phyloP scores from a whole-genome alignment of 1,139 yeast species.

The Chernovozyma aurita region DNA sequence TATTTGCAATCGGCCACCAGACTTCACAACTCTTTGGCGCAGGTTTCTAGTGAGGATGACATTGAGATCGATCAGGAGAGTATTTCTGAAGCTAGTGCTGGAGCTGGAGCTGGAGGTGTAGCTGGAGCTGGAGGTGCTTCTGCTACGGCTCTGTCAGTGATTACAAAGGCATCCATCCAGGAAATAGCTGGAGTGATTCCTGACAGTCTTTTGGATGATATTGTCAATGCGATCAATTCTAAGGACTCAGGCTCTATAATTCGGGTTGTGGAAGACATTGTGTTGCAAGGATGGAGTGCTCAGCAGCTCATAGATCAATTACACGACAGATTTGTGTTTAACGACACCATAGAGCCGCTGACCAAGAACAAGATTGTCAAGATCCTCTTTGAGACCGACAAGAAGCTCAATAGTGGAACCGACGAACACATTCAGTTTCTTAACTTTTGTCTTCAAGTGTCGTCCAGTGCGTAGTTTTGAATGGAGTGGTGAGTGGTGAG shows the following conservation, averaged over 20 bases:
- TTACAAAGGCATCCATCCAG: constrained; percentile 45
- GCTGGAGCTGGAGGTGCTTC: too few relatives aligned
- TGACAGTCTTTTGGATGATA: constrained; percentile 38
- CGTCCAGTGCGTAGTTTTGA: constrained; percentile 14
- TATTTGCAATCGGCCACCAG: constrained; percentile 84
- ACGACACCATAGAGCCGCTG: constrained; percentile 47
- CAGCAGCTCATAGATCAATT: constrained; percentile 73
- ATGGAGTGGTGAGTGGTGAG: too few relatives aligned
- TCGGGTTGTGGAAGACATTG: constrained; percentile 46
- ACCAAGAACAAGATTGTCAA: constrained; percentile 65
- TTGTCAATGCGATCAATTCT: constrained; percentile 37
- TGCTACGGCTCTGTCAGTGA: too few relatives aligned
- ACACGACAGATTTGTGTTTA: constrained; percentile 67
- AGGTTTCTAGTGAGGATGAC: constrained; percentile 8
- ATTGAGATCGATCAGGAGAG: not conserved
- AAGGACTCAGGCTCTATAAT: constrained; percentile 38
- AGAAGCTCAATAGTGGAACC: constrained; percentile 74
- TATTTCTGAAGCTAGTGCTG: constrained; percentile 13
- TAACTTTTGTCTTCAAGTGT: constrained; percentile 59
- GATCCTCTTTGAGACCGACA: constrained; percentile 71
- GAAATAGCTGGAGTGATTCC: constrained; percentile 90
- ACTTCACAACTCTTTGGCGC: constrained; percentile 25
- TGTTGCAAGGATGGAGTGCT: constrained; percentile 84
- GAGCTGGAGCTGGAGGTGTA: constrained; percentile 9
- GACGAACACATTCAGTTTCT: constrained; percentile 86